phyloP scores from a whole-genome alignment of 75 land plant species.

The Larix kaempferi region DNA sequence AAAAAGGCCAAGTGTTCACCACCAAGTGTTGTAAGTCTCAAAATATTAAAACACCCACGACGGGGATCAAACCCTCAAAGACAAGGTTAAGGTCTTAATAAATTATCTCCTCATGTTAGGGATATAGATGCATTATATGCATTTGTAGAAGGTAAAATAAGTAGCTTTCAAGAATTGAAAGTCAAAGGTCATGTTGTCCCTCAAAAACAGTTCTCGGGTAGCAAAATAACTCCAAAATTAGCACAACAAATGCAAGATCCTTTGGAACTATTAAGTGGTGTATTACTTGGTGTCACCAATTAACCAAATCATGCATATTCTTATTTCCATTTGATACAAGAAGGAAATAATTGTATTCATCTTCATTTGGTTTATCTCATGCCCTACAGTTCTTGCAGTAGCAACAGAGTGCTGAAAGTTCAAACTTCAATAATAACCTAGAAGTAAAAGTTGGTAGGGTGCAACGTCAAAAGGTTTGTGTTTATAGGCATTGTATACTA shows the following conservation, averaged over 20 bases:
- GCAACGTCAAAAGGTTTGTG: slow-evolving; percentile 71
- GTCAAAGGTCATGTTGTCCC: slow-evolving; percentile 33
- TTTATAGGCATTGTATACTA: slow-evolving; percentile 53
- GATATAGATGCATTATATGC: slow-evolving; percentile 34
- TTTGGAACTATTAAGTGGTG: slow-evolving; percentile 43
- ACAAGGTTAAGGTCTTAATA: slow-evolving; percentile 72
- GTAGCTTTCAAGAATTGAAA: slow-evolving; percentile 40
- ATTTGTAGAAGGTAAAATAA: slow-evolving; percentile 63
- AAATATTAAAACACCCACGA: no score
- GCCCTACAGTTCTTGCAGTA: no score
- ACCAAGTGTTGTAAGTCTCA: no score
- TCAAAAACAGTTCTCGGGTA: slow-evolving; percentile 63
- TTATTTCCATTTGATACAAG: slow-evolving; percentile 81
- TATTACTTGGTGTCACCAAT: slow-evolving; percentile 81
- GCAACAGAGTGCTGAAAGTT: slow-evolving; percentile 22
- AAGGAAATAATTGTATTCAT: slow-evolving; percentile 61
- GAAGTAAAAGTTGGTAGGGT: slow-evolving; percentile 26
- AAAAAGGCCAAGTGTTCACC: no score
- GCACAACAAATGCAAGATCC: slow-evolving; percentile 86
- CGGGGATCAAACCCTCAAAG: no score
- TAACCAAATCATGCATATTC: slow-evolving; percentile 67
- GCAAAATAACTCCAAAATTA: slow-evolving; percentile 80
- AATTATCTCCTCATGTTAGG: slow-evolving; percentile 38
- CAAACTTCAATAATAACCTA: slow-evolving; percentile 30
- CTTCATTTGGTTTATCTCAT: slow-evolving; percentile 49